Evolutionary conservation across 1,284 basidiomycete species (phyloP).

Genomic region (Microbotryum saponariae): DNA sequence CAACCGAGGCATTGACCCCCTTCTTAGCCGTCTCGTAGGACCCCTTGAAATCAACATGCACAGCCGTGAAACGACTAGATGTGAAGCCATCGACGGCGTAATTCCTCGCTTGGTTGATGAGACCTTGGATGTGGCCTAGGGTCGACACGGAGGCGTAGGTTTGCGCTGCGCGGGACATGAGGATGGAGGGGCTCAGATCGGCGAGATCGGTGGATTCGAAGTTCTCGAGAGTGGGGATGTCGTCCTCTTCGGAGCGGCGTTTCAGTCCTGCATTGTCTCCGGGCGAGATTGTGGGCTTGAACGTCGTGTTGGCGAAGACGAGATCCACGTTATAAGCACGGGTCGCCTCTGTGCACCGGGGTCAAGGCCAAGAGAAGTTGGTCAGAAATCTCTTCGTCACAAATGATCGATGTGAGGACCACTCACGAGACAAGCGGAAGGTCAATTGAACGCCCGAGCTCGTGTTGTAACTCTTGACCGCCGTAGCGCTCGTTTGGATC

Average conservation of each 20-base stretch:
- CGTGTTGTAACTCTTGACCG: not conserved
- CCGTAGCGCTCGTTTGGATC: slow-evolving; percentile 9
- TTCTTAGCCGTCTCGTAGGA: slow-evolving; percentile 10
- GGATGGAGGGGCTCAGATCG: not conserved
- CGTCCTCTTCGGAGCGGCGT: slow-evolving; percentile 1
- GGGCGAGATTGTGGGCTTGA: slow-evolving; percentile 11
- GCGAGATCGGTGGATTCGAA: too few species aligned
- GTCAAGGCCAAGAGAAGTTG: too few species aligned
- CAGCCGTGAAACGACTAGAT: slow-evolving; percentile 4
- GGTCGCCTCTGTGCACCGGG: slow-evolving; percentile 1
- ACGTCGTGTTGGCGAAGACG: slow-evolving; percentile 21
- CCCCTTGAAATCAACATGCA: slow-evolving; percentile 16
- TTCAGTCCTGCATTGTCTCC: slow-evolving; percentile 8
- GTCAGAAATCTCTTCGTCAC: too few species aligned
- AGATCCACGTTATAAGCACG: slow-evolving; percentile 23
- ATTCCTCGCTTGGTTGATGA: slow-evolving; percentile 12
- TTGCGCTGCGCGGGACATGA: not conserved
- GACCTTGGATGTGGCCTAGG: slow-evolving; percentile 12
- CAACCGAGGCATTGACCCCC: not conserved
- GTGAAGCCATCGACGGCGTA: slow-evolving; percentile 11
- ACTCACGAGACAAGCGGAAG: too few species aligned
- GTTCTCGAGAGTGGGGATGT: too few species aligned
- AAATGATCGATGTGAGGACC: too few species aligned
- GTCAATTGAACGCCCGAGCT: too few species aligned
- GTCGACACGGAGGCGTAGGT: slow-evolving; percentile 12